phyloP scores from a whole-genome alignment of 306 rosid genomes.

The peach (Prunus persica) region DNA sequence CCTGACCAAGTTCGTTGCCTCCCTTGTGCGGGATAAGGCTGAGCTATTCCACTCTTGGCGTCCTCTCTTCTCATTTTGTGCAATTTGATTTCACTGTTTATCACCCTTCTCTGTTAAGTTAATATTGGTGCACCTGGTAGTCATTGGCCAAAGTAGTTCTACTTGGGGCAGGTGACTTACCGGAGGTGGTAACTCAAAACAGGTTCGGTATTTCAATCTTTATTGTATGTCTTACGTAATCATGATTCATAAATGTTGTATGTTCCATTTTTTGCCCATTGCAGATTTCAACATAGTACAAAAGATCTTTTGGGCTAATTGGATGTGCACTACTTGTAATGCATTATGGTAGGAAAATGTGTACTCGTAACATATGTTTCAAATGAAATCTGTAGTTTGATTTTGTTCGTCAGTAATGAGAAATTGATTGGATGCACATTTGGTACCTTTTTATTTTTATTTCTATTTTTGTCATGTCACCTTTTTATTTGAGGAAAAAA shows the following conservation, averaged over 20 bases:
- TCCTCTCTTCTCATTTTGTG: slow-evolving; percentile 48
- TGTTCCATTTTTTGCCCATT: slow-evolving; percentile 16
- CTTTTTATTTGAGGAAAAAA: not conserved
- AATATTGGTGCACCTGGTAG: slow-evolving; percentile 81
- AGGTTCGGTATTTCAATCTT: slow-evolving; percentile 33
- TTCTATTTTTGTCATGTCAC: not conserved
- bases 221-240: slow-evolving; percentile 24
- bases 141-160: slow-evolving; percentile 50
- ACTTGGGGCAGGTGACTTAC: slow-evolving; percentile 54
- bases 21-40: slow-evolving; percentile 55
- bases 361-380: slow-evolving; percentile 27
- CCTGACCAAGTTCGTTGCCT: slow-evolving; percentile 37
- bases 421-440: not conserved
- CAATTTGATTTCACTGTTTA: slow-evolving; percentile 36
- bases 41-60: slow-evolving; percentile 41
- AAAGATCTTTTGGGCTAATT: slow-evolving; percentile 34
- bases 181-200: slow-evolving; percentile 82
- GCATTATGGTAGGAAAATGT: slow-evolving; percentile 22
- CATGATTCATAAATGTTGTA: slow-evolving; percentile 32
- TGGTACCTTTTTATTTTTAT: not conserved
- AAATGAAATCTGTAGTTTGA: slow-evolving; percentile 26
- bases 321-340: slow-evolving; percentile 32
- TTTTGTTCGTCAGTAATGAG: not conserved
- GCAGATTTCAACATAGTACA: slow-evolving; percentile 22
- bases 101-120: slow-evolving; percentile 38